Conservation (phyloP, 176 grass and related monocot genomes). For the Zizania latifolia region DNA sequence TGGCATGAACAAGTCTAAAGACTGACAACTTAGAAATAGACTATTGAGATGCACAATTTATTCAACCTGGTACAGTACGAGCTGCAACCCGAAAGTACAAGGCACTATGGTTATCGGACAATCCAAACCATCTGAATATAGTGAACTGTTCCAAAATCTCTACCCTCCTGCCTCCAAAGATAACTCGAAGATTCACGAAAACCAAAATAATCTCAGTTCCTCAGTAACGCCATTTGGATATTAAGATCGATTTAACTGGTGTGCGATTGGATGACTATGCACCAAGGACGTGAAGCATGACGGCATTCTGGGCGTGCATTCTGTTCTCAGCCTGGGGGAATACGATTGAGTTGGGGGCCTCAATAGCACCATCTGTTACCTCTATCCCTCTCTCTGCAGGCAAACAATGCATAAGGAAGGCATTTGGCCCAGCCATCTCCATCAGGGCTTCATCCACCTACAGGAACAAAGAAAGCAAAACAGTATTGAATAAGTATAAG, state of each 20-base stretch:
- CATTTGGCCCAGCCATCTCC: constrained; percentile 80
- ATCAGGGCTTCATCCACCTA: constrained; percentile 89
- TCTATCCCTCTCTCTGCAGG: constrained; percentile 90
- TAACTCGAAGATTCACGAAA: background rate
- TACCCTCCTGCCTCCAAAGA: background rate
- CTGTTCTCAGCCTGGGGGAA: constrained; percentile 94
- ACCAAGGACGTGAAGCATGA: constrained; percentile 86
- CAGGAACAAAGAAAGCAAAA: background rate
- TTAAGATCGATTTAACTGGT: background rate
- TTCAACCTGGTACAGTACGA: constrained; percentile 24
- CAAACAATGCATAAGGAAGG: constrained; percentile 93
- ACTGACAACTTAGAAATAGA: background rate
- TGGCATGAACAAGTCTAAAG: background rate
- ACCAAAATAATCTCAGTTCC: background rate
- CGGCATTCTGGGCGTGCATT: constrained; percentile 89
- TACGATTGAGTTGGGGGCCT: constrained; percentile 83
- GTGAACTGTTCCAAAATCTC: background rate
- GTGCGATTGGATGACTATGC: constrained; percentile 6
- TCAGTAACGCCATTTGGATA: constrained; percentile 4
- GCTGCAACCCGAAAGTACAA: constrained; percentile 1
- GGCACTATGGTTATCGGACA: background rate
- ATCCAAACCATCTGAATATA: constrained; percentile 1
- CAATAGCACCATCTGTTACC: constrained; percentile 71
- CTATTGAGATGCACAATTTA: background rate
- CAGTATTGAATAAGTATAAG: background rate